Evolutionary conservation across 192 early-diverging fungal species (phyloP).

Genomic region (Podila epigama): DNA sequence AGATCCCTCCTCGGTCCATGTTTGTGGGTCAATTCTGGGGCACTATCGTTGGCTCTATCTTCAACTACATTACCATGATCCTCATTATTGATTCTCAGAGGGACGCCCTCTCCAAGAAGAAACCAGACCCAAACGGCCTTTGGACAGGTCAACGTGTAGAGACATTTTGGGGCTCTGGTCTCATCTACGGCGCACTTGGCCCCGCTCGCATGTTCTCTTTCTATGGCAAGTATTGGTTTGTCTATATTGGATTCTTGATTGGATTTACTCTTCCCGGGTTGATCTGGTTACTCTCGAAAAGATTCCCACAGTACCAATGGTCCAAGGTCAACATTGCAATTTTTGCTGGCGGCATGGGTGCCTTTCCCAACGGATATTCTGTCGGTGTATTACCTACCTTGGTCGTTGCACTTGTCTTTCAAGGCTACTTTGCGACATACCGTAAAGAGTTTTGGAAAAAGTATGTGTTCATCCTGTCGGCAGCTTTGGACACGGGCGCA

Average conservation of each 20-base stretch:
- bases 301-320: constrained; percentile 50
- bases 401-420: constrained; percentile 53
- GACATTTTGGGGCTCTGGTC: constrained; percentile 68
- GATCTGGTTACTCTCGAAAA: constrained; percentile 37
- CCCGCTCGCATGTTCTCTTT: constrained; percentile 67
- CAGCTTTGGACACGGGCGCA: constrained; percentile 69
- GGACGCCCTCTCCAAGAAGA: constrained; percentile 17
- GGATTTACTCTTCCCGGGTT: constrained; percentile 38
- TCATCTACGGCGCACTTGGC: constrained; percentile 78
- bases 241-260: constrained; percentile 47
- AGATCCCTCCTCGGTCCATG: constrained; percentile 73
- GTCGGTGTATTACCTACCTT: constrained; percentile 26
- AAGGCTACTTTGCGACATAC: constrained; percentile 56
- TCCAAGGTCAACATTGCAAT: constrained; percentile 61
- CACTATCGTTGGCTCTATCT: constrained; percentile 54
- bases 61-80: constrained; percentile 55
- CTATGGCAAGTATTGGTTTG: constrained; percentile 41
- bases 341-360: constrained; percentile 52
- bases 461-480: constrained; percentile 74
- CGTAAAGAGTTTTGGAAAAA: constrained; percentile 60
- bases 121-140: constrained; percentile 52
- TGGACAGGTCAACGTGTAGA: constrained; percentile 58
- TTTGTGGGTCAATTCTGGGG: constrained; percentile 69
- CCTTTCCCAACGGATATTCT: constrained; percentile 57
- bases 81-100: constrained; percentile 46